Percentiles rank a stretch among this genome's conserved stretches.
Evolutionary conservation across 1,284 basidiomycete species (phyloP).

Genomic region (Inonotus obliquus): DNA sequence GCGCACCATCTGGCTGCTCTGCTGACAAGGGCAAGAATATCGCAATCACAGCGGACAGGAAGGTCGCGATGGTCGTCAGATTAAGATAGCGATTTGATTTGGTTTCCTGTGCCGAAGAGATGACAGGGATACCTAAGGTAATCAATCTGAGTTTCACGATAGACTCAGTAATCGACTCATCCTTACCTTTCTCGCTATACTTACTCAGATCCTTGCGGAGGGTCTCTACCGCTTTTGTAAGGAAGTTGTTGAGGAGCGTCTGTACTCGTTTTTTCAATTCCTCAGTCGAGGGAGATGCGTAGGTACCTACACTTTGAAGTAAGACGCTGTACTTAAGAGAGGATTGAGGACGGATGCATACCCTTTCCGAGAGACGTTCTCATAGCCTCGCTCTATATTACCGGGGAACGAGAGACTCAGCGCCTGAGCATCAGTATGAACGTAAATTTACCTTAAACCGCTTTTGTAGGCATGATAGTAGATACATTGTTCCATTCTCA

Average conservation of each 20-base stretch:
- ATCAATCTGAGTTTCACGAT: not conserved
- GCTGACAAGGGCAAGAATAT: not conserved
- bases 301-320: not conserved
- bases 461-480: not conserved
- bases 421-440: not conserved
- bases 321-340: not conserved
- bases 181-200: conserved; percentile 11
- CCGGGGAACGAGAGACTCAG: too few relatives aligned
- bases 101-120: conserved; percentile 1
- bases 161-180: not conserved
- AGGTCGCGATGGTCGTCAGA: conserved; percentile 11
- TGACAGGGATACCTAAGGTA: conserved; percentile 6
- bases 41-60: not conserved
- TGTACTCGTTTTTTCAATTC: not conserved
- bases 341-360: not conserved
- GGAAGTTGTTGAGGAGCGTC: not conserved
- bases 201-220: not conserved
- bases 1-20: not conserved
- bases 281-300: not conserved
- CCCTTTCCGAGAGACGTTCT: too few relatives aligned
- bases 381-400: too few relatives aligned
- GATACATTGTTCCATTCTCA: not conserved
- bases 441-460: not conserved
- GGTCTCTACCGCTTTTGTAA: conserved; percentile 1
- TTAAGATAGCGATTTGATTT: conserved; percentile 9